A percentile compares a stretch with the other conserved stretches of the same genome.
phyloP scores from a whole-genome alignment of 176 grass and related monocot genomes.

The Lolium rigidum region DNA sequence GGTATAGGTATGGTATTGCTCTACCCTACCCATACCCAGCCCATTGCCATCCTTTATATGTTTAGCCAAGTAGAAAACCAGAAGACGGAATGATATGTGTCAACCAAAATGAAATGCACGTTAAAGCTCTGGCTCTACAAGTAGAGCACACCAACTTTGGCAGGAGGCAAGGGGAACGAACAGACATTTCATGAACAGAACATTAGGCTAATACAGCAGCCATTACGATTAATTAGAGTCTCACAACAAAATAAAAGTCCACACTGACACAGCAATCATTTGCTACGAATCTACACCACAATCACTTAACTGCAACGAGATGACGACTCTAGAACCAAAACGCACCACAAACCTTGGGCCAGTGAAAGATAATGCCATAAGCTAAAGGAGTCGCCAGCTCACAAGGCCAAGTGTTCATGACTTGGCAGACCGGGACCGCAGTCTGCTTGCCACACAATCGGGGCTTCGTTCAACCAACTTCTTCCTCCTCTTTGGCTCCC shows the following conservation, averaged over 20 bases:
- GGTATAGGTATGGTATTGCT: too few species aligned
- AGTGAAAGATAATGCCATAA: not conserved
- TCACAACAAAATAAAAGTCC: not conserved
- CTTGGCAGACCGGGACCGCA: slow-evolving; percentile 38
- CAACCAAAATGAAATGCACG: not conserved
- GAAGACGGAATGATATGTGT: not conserved
- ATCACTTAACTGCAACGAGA: not conserved
- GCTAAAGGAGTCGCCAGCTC: not conserved
- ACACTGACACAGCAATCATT: not conserved
- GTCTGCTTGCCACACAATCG: slow-evolving; percentile 59
- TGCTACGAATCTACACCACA: not conserved
- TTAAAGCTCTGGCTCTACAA: not conserved
- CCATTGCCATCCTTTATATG: too few species aligned
- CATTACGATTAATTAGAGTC: not conserved
- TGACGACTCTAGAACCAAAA: not conserved
- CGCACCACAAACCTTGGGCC: not conserved
- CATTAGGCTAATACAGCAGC: slow-evolving; percentile 1
- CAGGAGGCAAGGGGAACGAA: not conserved
- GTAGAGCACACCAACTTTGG: not conserved
- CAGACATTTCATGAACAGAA: not conserved
- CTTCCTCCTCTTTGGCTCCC: slow-evolving; percentile 39
- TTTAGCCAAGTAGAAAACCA: not conserved
- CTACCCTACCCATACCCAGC: too few species aligned
- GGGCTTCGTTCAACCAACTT: slow-evolving; percentile 47
- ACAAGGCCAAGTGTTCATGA: slow-evolving; percentile 25